phyloP scores from a whole-genome alignment of 305 asterid species.

The Salvia sclarea region DNA sequence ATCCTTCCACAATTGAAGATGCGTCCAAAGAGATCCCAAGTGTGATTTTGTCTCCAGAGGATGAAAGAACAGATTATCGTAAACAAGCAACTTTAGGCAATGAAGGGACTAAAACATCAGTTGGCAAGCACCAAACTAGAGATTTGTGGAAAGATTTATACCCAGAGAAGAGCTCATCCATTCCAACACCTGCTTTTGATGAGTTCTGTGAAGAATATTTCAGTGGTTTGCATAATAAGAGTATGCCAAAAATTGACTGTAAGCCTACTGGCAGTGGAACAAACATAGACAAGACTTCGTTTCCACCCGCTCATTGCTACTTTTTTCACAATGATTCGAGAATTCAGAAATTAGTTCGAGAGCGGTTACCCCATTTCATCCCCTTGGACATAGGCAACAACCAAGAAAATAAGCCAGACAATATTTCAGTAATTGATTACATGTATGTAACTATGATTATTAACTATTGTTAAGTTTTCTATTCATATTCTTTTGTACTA shows the following conservation, averaged over 20 bases:
- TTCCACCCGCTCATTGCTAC: slow-evolving; percentile 63
- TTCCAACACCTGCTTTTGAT: slow-evolving; percentile 85
- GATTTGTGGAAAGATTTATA: slow-evolving; percentile 73
- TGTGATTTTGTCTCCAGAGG: slow-evolving; percentile 36
- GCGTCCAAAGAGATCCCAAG: slow-evolving; percentile 30
- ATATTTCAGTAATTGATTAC: slow-evolving; percentile 66
- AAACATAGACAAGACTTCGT: slow-evolving; percentile 33
- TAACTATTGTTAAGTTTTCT: neutral
- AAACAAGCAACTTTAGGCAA: no score
- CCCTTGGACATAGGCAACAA: slow-evolving; percentile 63
- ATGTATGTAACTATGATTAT: slow-evolving; percentile 54
- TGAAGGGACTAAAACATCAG: slow-evolving; percentile 39
- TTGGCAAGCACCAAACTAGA: slow-evolving; percentile 34
- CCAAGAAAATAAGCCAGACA: slow-evolving; percentile 46
- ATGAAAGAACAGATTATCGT: slow-evolving; percentile 28
- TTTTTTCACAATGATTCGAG: slow-evolving; percentile 75
- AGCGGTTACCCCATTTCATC: slow-evolving; percentile 71
- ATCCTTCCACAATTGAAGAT: slow-evolving; percentile 45
- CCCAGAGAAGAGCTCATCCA: slow-evolving; percentile 44
- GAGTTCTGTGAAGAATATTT: slow-evolving; percentile 76
- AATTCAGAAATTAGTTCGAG: slow-evolving; percentile 71
- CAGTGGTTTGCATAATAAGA: slow-evolving; percentile 46
- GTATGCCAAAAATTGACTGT: slow-evolving; percentile 28
- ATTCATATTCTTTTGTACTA: neutral
- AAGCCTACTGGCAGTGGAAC: slow-evolving; percentile 37